A percentile compares a stretch with the other conserved stretches of the same genome.
These are phyloP conservation scores for Aspergillus pseudonomiae DNA, from an alignment of 2,329 filamentous ascomycete genomes.

Conservation along the genomic window DNA sequence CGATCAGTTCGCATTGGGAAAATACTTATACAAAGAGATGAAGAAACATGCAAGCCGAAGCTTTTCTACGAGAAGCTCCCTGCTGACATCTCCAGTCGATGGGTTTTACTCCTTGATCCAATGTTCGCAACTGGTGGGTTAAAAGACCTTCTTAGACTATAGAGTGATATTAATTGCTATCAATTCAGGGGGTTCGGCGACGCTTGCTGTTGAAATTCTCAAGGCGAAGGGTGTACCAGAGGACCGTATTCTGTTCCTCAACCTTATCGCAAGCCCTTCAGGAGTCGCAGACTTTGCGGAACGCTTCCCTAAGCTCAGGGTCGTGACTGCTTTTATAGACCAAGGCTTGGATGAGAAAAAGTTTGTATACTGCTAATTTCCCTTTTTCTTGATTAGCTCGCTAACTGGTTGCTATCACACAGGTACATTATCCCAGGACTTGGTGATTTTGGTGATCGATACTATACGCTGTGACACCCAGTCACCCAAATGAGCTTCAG, in stretches of 20 bases:
- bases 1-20: constrained; percentile 97
- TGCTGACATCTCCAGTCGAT: constrained; percentile 86
- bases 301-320: constrained; percentile 83
- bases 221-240: constrained; percentile 89
- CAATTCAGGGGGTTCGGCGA: constrained; percentile 79
- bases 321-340: constrained; percentile 96
- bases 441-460: constrained; percentile 93
- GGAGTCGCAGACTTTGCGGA: constrained; percentile 87
- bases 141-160: not conserved
- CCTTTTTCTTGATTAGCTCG: not conserved
- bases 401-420: constrained; percentile 20
- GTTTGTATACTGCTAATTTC: constrained; percentile 58
- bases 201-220: constrained; percentile 94
- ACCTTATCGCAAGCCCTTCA: constrained; percentile 95
- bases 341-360: constrained; percentile 97
- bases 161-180: constrained; percentile 7
- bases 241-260: constrained; percentile 92
- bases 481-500: not conserved
- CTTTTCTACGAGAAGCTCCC: constrained; percentile 98
- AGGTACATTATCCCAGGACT: constrained; percentile 95
- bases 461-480: constrained; percentile 78
- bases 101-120: constrained; percentile 93
- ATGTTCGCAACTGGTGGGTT: constrained; percentile 94
- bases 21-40: constrained; percentile 95
- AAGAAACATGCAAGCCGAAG: constrained; percentile 89